Evolutionary conservation across 2,329 filamentous ascomycete species (phyloP), one percentile per base, ranked within the genome.

Genomic region (Dactylellina haptotyla): DNA sequence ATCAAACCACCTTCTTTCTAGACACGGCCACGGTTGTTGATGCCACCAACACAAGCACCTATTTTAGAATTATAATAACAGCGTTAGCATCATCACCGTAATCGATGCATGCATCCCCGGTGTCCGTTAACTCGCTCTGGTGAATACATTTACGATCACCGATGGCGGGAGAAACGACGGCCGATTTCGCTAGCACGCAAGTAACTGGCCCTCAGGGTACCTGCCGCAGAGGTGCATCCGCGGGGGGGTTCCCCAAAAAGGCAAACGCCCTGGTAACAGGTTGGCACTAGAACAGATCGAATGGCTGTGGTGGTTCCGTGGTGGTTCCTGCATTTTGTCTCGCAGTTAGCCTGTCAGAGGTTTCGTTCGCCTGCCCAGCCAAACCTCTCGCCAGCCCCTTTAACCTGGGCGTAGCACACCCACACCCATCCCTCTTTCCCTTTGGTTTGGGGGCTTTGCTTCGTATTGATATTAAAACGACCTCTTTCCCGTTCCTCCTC

Each of bases 261-360:
- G 32, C 32, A 56, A 56, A 56, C 30, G 51, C 51, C 51, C 51
- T 26, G 6, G 32, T 34, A 41, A 30, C 32, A 56, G 51, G 32
- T 18, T 46, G n/a, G n/a, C 43, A 26, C 46, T 50, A 14, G 48
- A 34, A 34, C 1, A 32, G 26, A 6, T n/a, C 48, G 45, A 51
- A 51, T 34, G 48, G 48, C 25, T 51, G 48, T 32, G 37, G 41
- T 58, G 54, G 45, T 25, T 57, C 30, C 39, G 26, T 26, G 34
- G 20, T 20, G 26, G 64, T 69, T 69, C 64, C 64, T 69, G 64
- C 64, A 69, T 61, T 56, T 54, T 61, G 64, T 59, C 53, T 58
- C 39, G 64, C 46, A 45, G 54, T 32, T 61, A 54, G 56, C 41
- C 39, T 59, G 56, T 59, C 25, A 48, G 56, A 59, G 46, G 37